Evolutionary conservation across 805 yeast species (phyloP).

Genomic region (Lachancea nothofagi): DNA sequence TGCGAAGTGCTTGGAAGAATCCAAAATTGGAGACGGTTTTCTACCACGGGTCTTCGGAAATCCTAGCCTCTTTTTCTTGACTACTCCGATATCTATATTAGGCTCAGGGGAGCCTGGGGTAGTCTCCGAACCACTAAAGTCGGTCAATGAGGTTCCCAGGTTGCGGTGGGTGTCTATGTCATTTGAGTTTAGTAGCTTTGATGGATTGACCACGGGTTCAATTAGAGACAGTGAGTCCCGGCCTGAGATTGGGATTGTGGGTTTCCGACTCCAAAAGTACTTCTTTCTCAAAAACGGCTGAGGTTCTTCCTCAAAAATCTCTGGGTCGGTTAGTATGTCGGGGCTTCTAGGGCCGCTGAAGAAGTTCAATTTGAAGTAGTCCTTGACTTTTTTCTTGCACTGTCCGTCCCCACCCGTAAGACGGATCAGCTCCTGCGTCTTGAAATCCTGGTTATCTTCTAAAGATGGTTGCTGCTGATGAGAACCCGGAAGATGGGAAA

Average conservation of each 20-base stretch:
- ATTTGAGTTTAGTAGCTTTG: conserved; percentile 3
- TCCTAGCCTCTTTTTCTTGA: conserved; percentile 18
- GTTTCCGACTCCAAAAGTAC: conserved; percentile 26
- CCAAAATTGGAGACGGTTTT: conserved; percentile 57
- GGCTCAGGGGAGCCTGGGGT: conserved; percentile 2
- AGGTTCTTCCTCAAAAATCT: conserved; percentile 13
- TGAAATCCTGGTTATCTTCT: background rate
- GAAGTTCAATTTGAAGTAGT: conserved; percentile 27
- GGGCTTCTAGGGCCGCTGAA: conserved; percentile 14
- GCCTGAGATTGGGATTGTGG: conserved; percentile 10
- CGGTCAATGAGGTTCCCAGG: conserved; percentile 1
- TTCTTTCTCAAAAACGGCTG: conserved; percentile 20
- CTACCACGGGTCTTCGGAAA: conserved; percentile 52
- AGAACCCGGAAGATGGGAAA: conserved; percentile 1
- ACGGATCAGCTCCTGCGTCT: background rate
- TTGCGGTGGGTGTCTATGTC: conserved; percentile 3
- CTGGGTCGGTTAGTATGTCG: conserved; percentile 4
- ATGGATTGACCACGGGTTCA: conserved; percentile 10
- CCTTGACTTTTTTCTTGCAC: conserved; percentile 21
- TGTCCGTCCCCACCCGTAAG: conserved; percentile 5
- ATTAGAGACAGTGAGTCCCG: background rate
- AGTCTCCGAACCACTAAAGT: conserved; percentile 4
- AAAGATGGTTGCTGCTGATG: background rate
- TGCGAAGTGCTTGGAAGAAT: conserved; percentile 50
- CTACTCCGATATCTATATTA: conserved; percentile 8